Evolutionary conservation across 2,329 filamentous ascomycete species (phyloP).

Genomic region (Alternaria sp.): DNA sequence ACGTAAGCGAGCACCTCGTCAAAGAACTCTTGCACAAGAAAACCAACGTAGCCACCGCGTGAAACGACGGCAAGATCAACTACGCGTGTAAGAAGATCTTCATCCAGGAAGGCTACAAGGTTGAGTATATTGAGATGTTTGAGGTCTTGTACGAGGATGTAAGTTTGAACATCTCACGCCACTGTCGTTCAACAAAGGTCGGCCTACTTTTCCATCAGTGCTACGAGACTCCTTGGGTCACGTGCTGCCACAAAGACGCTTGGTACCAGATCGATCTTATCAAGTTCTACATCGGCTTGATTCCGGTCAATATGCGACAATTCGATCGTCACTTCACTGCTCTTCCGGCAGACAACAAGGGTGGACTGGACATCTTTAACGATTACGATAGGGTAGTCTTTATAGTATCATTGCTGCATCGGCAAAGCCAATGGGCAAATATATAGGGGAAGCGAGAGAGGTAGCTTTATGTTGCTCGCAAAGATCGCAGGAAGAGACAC

Average conservation of each 20-base stretch:
- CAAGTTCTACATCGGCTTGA: neutral
- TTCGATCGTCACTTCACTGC: conserved; percentile 1
- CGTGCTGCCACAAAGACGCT: conserved; percentile 1
- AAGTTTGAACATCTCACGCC: neutral
- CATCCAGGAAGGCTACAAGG: neutral
- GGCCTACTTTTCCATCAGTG: neutral
- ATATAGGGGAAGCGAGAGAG: neutral
- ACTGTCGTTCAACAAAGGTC: neutral
- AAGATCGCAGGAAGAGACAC: no score
- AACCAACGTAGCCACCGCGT: neutral
- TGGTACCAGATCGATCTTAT: neutral
- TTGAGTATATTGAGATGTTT: conserved; percentile 1
- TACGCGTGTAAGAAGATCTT: conserved; percentile 1
- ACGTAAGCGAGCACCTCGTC: neutral
- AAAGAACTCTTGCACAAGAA: neutral
- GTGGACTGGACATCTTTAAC: neutral
- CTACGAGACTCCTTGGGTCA: neutral
- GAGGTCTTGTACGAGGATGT: neutral
- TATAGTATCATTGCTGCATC: neutral
- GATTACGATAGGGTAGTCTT: neutral
- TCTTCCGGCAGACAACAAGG: neutral
- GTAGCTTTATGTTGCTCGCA: no score
- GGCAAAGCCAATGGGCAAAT: neutral
- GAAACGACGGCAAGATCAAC: neutral
- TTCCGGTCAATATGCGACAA: neutral